Evolutionary conservation across 2,329 filamentous ascomycete genomes (phyloP).

Genomic region (Orbilia oligospora): DNA sequence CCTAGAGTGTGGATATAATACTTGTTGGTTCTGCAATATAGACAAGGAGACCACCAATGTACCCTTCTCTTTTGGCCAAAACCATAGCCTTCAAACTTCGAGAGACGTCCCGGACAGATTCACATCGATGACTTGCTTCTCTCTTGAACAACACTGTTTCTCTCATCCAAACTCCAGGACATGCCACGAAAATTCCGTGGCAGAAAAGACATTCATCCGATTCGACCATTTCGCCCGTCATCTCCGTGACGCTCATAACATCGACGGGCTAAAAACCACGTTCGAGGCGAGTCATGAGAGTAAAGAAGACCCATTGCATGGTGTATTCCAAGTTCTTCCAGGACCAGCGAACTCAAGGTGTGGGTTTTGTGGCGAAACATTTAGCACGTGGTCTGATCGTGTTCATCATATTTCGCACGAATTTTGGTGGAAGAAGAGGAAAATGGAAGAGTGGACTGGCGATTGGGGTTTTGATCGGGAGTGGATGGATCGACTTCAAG

Average conservation of each 20-base stretch:
- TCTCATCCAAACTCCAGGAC: conserved; percentile 42
- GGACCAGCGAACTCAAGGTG: conserved; percentile 52
- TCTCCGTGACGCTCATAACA: conserved; percentile 46
- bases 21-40: conserved; percentile 59
- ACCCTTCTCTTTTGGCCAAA: conserved; percentile 48
- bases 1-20: conserved; percentile 17
- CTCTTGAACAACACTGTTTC: conserved; percentile 54
- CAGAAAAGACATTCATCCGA: conserved; percentile 59
- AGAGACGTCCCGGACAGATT: conserved; percentile 40
- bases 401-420: conserved; percentile 57
- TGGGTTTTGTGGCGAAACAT: conserved; percentile 57
- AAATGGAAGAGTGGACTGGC: conserved; percentile 57
- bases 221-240: conserved; percentile 59
- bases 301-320: conserved; percentile 36
- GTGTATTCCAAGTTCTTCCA: conserved; percentile 37
- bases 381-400: conserved; percentile 52
- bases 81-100: conserved; percentile 19
- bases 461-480: conserved; percentile 59
- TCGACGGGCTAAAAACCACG: conserved; percentile 47
- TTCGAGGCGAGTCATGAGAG: conserved; percentile 36
- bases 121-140: conserved; percentile 45
- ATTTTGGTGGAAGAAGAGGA: conserved; percentile 57
- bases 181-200: conserved; percentile 49
- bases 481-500: conserved; percentile 55
- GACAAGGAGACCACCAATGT: conserved; percentile 40